Evolutionary conservation across 2,329 filamentous ascomycete genomes (phyloP).

Genomic region (Lachnellula occidentalis): DNA sequence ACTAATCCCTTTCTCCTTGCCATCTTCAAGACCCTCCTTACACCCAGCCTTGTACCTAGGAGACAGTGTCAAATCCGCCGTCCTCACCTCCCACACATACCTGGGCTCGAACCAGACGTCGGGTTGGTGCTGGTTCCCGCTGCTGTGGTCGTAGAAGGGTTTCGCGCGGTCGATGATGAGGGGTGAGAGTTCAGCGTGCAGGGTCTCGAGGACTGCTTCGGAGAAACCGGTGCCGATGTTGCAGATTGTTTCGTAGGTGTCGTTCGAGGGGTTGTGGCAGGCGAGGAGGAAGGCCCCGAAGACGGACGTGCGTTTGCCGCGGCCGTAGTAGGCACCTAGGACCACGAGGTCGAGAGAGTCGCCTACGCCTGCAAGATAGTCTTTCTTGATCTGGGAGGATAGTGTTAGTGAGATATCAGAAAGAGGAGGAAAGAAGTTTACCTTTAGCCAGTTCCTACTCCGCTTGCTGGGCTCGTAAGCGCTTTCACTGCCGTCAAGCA

Average conservation of each 20-base stretch:
- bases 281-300: slow-evolving; percentile 95
- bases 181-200: slow-evolving; percentile 69
- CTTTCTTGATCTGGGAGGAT: slow-evolving; percentile 75
- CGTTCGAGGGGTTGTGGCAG: slow-evolving; percentile 76
- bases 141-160: slow-evolving; percentile 86
- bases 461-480: slow-evolving; percentile 95
- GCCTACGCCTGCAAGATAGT: slow-evolving; percentile 88
- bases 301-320: slow-evolving; percentile 89
- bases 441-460: slow-evolving; percentile 97
- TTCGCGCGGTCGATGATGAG: slow-evolving; percentile 86
- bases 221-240: slow-evolving; percentile 98
- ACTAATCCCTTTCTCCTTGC: slow-evolving; percentile 73
- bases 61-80: slow-evolving; percentile 87
- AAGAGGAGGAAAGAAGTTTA: slow-evolving; percentile 33
- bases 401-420: background rate
- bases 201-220: slow-evolving; percentile 84
- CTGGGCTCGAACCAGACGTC: slow-evolving; percentile 98
- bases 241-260: slow-evolving; percentile 91
- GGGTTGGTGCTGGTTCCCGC: slow-evolving; percentile 83
- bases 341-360: slow-evolving; percentile 97
- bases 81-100: slow-evolving; percentile 96
- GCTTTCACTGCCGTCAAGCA: slow-evolving; percentile 89
- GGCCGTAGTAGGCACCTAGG: slow-evolving; percentile 87
- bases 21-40: slow-evolving; percentile 69
- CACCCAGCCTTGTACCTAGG: slow-evolving; percentile 90